These are phyloP conservation scores for Erigeron philadelphicus DNA, from an alignment of 140 eudicot genomes.

Conservation along the genomic window DNA sequence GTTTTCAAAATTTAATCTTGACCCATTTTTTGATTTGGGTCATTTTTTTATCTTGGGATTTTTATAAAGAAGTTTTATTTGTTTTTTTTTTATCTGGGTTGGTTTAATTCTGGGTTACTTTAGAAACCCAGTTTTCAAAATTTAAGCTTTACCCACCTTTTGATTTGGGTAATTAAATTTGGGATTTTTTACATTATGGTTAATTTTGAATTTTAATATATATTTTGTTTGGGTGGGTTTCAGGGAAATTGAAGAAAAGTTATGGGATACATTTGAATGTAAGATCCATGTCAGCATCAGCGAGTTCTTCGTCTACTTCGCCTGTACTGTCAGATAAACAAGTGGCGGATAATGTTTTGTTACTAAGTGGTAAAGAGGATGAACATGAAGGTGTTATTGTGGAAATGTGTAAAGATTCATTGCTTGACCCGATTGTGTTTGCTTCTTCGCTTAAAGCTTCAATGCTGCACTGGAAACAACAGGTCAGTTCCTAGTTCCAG, in stretches of 20 bases:
- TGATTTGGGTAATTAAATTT: background rate
- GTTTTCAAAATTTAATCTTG: constrained; percentile 9
- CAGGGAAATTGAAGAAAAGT: constrained; percentile 27
- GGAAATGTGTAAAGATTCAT: constrained; percentile 42
- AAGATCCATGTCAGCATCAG: constrained; percentile 31
- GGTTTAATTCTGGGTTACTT: background rate
- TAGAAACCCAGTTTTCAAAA: background rate
- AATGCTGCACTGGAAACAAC: constrained; percentile 61
- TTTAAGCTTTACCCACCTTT: background rate
- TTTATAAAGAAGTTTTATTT: too few relatives aligned
- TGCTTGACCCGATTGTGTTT: constrained; percentile 47
- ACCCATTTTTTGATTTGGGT: background rate
- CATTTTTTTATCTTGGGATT: too few relatives aligned
- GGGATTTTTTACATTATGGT: too few relatives aligned
- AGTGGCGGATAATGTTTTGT: constrained; percentile 26
- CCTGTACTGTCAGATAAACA: constrained; percentile 33
- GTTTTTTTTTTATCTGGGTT: background rate
- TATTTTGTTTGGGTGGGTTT: background rate
- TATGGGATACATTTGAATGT: constrained; percentile 24
- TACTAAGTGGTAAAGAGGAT: constrained; percentile 50
- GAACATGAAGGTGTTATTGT: constrained; percentile 55
- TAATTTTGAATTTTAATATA: background rate
- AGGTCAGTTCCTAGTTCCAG: constrained; percentile 31
- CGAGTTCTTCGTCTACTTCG: constrained; percentile 30
- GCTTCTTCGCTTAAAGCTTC: constrained; percentile 58